phyloP scores from a whole-genome alignment of 768 basidiomycete genomes.

The Suillus brevipes region DNA sequence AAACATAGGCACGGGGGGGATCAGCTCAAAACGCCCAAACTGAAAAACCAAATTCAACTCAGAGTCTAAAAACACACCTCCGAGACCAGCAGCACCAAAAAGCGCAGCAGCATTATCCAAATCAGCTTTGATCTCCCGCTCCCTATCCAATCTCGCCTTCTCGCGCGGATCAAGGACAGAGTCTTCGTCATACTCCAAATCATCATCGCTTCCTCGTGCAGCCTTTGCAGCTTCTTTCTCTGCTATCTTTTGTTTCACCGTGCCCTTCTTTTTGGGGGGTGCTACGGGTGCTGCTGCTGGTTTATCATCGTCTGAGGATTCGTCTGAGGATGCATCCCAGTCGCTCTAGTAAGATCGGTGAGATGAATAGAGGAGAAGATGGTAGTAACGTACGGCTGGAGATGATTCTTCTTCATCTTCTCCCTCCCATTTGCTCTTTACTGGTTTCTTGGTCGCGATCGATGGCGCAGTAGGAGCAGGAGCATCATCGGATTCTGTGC shows the following conservation, averaged over 20 bases:
- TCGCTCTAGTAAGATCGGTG: conserved; percentile 63
- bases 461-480: conserved; percentile 30
- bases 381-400: conserved; percentile 59
- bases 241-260: conserved; percentile 86
- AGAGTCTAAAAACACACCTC: conserved; percentile 44
- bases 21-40: not conserved
- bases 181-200: conserved; percentile 66
- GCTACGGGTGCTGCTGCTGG: conserved; percentile 50
- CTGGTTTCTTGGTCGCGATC: conserved; percentile 22
- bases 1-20: not conserved
- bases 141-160: conserved; percentile 74
- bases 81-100: conserved; percentile 68
- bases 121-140: conserved; percentile 85
- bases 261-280: conserved; percentile 89
- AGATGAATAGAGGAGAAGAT: not conserved
- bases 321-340: conserved; percentile 89
- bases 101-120: conserved; percentile 81
- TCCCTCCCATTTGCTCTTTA: conserved; percentile 79
- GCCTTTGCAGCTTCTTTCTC: conserved; percentile 85
- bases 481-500: conserved; percentile 39
- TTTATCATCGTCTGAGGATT: conserved; percentile 43
- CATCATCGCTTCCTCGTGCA: conserved; percentile 40
- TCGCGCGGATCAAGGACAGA: conserved; percentile 77
- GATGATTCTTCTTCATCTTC: conserved; percentile 87
- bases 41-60: not conserved